Evolutionary conservation across 768 basidiomycete species (phyloP), one percentile per base, ranked within the genome.

Genomic region (Panellus pusillus): DNA sequence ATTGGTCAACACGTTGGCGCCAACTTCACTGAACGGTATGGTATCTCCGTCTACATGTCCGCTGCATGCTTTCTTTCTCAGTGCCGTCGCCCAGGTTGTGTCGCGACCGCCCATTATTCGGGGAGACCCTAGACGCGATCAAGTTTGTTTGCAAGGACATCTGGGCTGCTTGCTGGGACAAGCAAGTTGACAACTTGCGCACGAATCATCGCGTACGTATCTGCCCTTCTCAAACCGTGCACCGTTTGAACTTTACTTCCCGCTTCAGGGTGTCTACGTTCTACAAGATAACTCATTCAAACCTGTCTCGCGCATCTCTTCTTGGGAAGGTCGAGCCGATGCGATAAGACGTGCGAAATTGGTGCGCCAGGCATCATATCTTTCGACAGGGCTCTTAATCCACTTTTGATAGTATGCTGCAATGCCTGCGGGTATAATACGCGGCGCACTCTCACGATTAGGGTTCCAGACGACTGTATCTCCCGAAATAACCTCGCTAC

Each of bases 61-160:
- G 6, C 27, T 24, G 13, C 18, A 38, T 39, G 54, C 15, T 27
- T 15, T 13, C 31, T 14, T 47, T 19, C 42, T 54, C 14, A 39
- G 37, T 38, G 24, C 24, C 20, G 24, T 24, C 24, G 24, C 35
- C 8, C 63, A 96, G 94, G 58, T 68, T 96, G 53, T 88, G 87
- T 66, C 79, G 87, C 32, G 86, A 91, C 57, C 77, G 86, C 61
- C 74, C 83, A 29, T 77, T 90, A 48, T 91, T 96, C 52, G 69
- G 82, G 0, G 89, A 95, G 65, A 89, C 92, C 0, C 77, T 98
- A 7, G 95, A 98, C 56, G 86, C 82, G 9, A 86, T 98, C 73
- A 97, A 98, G 69, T 97, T 97, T 65, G 79, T 98, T 52, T 98
- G 94, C 74, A 98, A 98, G 65, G 94, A 98, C 52, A 73, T 98